These are phyloP conservation scores for Cutaneotrichosporon sp. DNA, from an alignment of 1,284 basidiomycete species.

Conservation along the genomic window DNA sequence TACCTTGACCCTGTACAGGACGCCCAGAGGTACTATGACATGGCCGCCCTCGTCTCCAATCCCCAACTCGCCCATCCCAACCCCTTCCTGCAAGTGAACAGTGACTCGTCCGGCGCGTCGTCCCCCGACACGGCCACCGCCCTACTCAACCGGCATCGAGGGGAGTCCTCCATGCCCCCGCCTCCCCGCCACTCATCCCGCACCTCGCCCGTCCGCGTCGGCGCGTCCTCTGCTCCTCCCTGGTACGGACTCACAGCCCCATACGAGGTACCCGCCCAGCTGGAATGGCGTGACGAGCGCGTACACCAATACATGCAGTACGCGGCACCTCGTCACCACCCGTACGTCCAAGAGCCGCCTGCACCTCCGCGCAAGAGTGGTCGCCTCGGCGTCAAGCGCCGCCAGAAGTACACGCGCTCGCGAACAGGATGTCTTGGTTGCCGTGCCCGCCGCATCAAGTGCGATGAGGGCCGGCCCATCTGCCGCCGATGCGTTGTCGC, in stretches of 20 bases:
- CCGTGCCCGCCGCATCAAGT: constrained; percentile 48
- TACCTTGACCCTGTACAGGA: not conserved
- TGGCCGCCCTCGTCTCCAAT: not conserved
- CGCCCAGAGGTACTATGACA: not conserved
- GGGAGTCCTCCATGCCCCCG: not conserved
- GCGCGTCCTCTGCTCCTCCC: not conserved
- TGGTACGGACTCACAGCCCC: not conserved
- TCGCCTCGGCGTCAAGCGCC: constrained; percentile 37
- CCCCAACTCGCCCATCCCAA: not conserved
- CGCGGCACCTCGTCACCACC: constrained; percentile 6
- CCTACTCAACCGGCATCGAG: not conserved
- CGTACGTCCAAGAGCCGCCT: not conserved
- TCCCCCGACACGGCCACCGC: not conserved
- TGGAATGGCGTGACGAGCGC: not conserved
- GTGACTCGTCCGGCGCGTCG: not conserved
- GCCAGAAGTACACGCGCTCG: constrained; percentile 49
- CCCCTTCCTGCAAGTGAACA: not conserved
- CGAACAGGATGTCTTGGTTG: constrained; percentile 49
- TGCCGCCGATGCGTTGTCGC: constrained; percentile 47
- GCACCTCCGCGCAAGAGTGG: constrained; percentile 16
- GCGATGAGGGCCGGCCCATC: constrained; percentile 46
- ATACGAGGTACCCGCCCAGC: not conserved
- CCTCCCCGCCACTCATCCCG: not conserved
- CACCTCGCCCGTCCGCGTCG: not conserved
- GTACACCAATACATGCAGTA: not conserved